Percentiles rank a stretch among this genome's conserved stretches.
Evolutionary conservation across 192 early-diverging fungal genomes (phyloP).

Genomic region (Linnemannia zychae): DNA sequence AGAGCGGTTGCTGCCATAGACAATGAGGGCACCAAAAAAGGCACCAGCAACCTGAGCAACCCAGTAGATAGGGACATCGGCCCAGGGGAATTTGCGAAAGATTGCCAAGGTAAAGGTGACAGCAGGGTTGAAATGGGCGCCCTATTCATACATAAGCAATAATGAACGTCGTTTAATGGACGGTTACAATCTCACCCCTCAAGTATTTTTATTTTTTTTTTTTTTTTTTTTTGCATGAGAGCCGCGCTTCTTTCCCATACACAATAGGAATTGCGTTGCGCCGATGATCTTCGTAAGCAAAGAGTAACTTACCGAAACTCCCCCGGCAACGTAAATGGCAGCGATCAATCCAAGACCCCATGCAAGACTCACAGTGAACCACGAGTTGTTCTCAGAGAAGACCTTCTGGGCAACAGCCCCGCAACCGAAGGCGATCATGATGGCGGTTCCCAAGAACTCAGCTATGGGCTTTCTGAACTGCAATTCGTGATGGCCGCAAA

Average conservation of each 20-base stretch:
- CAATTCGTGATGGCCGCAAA: not conserved
- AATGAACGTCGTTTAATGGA: slow-evolving; percentile 6
- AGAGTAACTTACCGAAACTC: slow-evolving; percentile 63
- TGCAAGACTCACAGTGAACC: slow-evolving; percentile 65
- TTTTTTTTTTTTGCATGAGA: slow-evolving; percentile 3
- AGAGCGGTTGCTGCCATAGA: slow-evolving; percentile 70
- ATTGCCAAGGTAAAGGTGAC: slow-evolving; percentile 75
- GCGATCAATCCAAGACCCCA: slow-evolving; percentile 74
- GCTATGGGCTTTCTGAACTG: slow-evolving; percentile 70
- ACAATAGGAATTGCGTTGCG: slow-evolving; percentile 16
- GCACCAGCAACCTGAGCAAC: slow-evolving; percentile 77
- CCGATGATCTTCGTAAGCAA: slow-evolving; percentile 11
- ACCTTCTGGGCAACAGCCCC: slow-evolving; percentile 65
- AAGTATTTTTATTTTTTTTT: no score
- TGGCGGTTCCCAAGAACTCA: slow-evolving; percentile 78
- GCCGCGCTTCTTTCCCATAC: slow-evolving; percentile 11
- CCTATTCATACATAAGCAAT: slow-evolving; percentile 48
- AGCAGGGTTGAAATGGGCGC: slow-evolving; percentile 83
- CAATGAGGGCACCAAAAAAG: slow-evolving; percentile 72
- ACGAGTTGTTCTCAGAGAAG: slow-evolving; percentile 43
- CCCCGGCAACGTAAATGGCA: slow-evolving; percentile 69
- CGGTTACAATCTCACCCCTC: slow-evolving; percentile 1
- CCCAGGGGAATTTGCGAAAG: slow-evolving; percentile 75
- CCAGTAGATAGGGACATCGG: slow-evolving; percentile 74
- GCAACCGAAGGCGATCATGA: slow-evolving; percentile 70